Evolutionary conservation across 2,329 filamentous ascomycete genomes (phyloP).

Genomic region (Cladosporium sp.): DNA sequence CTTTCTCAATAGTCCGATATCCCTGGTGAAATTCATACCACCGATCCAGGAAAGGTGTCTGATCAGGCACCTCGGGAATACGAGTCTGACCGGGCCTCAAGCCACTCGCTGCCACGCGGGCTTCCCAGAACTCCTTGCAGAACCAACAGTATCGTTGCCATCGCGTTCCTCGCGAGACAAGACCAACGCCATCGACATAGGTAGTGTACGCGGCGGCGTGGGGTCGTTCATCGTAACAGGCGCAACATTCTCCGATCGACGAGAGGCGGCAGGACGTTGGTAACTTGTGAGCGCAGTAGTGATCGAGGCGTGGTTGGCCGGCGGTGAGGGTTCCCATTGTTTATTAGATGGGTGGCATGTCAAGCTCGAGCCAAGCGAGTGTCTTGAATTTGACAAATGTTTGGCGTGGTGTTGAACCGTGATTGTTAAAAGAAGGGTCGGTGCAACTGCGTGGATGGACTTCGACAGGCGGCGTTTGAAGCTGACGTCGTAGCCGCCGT

Average conservation of each 20-base stretch:
- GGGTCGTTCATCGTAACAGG: conserved; percentile 29
- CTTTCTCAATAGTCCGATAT: conserved; percentile 36
- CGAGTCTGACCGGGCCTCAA: conserved; percentile 41
- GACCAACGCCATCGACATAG: conserved; percentile 49
- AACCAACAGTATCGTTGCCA: conserved; percentile 52
- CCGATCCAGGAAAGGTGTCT: conserved; percentile 41
- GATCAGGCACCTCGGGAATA: conserved; percentile 45
- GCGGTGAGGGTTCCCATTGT: conserved; percentile 29
- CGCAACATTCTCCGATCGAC: conserved; percentile 28
- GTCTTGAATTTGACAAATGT: no score
- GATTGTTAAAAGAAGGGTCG: no score
- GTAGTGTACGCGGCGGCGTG: conserved; percentile 43
- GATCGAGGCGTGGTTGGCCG: conserved; percentile 19
- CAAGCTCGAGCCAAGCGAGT: no score
- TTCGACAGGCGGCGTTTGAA: no score
- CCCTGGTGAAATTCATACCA: conserved; percentile 50
- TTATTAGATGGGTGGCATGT: neutral
- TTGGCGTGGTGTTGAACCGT: no score
- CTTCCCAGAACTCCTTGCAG: conserved; percentile 49
- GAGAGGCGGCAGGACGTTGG: conserved; percentile 29
- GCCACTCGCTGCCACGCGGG: conserved; percentile 40
- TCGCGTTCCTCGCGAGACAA: conserved; percentile 43
- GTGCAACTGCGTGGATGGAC: no score
- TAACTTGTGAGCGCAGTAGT: conserved; percentile 29
- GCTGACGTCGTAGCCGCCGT: no score